A percentile compares a stretch with the other conserved stretches of the same genome.
These are phyloP conservation scores for Tricholoma furcatifolium DNA, from an alignment of 768 basidiomycete species.

Conservation along the genomic window DNA sequence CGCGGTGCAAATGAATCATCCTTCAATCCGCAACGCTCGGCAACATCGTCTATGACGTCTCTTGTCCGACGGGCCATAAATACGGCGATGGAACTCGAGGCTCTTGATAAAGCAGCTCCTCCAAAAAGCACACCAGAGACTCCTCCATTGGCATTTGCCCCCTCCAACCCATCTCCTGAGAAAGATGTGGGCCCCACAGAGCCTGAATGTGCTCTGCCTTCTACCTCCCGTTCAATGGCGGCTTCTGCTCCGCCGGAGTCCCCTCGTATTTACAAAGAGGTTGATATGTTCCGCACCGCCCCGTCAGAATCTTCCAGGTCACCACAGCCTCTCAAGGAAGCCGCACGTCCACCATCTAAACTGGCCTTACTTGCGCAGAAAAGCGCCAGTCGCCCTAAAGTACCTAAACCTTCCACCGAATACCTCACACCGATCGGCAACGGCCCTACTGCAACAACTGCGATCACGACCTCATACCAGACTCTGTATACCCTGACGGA, in stretches of 20 bases:
- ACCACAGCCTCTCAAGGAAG: slow-evolving; percentile 3
- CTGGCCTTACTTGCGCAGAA: slow-evolving; percentile 73
- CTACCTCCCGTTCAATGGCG: slow-evolving; percentile 3
- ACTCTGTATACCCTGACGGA: slow-evolving; percentile 63
- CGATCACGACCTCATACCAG: slow-evolving; percentile 81
- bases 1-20: slow-evolving; percentile 18
- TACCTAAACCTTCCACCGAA: slow-evolving; percentile 55
- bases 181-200: background rate
- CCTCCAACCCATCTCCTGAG: slow-evolving; percentile 16
- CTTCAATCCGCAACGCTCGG: slow-evolving; percentile 14
- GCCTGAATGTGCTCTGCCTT: slow-evolving; percentile 14
- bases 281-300: slow-evolving; percentile 24
- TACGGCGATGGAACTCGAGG: slow-evolving; percentile 65
- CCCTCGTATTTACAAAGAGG: slow-evolving; percentile 26
- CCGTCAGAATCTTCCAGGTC: slow-evolving; percentile 14
- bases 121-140: slow-evolving; percentile 15
- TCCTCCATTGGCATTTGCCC: slow-evolving; percentile 6
- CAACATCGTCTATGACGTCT: slow-evolving; percentile 53
- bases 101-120: slow-evolving; percentile 35
- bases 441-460: slow-evolving; percentile 78
- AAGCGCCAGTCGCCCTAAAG: slow-evolving; percentile 40
- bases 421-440: slow-evolving; percentile 81
- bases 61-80: slow-evolving; percentile 65
- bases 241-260: slow-evolving; percentile 5
- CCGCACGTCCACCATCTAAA: slow-evolving; percentile 58